Evolutionary conservation across 495 filamentous ascomycete genomes (phyloP).

Genomic region (Lasiosphaeriaceae sp.): DNA sequence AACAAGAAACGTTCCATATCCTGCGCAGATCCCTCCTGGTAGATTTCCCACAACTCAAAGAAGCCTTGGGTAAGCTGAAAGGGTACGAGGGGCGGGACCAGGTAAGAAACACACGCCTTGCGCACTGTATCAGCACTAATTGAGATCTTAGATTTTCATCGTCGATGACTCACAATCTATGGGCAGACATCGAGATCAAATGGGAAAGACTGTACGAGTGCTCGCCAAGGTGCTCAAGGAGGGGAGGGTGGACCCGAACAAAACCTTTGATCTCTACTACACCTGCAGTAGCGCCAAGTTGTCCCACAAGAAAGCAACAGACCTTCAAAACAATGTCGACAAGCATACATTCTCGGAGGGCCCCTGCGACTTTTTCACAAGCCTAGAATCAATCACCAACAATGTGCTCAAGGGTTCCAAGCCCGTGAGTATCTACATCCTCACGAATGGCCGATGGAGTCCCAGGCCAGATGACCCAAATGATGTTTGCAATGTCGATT

Average conservation of each 20-base stretch:
- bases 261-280: constrained; percentile 1
- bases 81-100: constrained; percentile 2
- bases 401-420: neutral
- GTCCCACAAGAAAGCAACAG: neutral
- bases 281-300: neutral
- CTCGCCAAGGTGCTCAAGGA: constrained; percentile 1
- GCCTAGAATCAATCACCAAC: neutral
- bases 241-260: constrained; percentile 2
- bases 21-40: neutral
- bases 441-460: constrained; percentile 4
- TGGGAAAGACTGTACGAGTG: constrained; percentile 1
- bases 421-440: constrained; percentile 1
- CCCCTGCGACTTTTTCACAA: neutral
- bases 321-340: neutral
- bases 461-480: neutral
- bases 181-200: neutral
- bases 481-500: neutral
- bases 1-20: neutral
- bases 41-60: neutral
- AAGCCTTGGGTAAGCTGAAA: neutral
- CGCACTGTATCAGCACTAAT: neutral
- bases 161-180: constrained; percentile 3
- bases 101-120: neutral
- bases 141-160: neutral
- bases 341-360: neutral